phyloP scores from a whole-genome alignment of 1,139 yeast species.

The Debaryomycetaceae sp. region DNA sequence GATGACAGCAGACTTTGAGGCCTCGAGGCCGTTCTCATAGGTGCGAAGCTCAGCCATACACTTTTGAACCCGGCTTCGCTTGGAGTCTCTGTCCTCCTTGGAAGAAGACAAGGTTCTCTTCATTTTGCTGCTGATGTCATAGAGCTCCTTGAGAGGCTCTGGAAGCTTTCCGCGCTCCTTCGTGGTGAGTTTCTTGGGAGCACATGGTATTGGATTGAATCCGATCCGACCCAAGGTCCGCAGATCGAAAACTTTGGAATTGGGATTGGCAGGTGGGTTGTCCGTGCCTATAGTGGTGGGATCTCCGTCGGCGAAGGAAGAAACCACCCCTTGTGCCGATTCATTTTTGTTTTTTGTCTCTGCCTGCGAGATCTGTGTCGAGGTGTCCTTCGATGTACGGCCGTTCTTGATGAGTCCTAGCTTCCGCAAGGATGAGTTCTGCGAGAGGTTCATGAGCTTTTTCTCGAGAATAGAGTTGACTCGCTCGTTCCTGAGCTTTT shows the following conservation, averaged over 20 bases:
- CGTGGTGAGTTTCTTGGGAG: slow-evolving; percentile 10
- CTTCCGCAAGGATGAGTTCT: slow-evolving; percentile 12
- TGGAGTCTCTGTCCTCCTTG: not conserved
- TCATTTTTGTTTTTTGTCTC: slow-evolving; percentile 5
- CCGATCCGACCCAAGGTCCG: slow-evolving; percentile 43
- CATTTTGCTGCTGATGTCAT: slow-evolving; percentile 19
- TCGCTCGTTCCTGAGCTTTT: slow-evolving; percentile 28
- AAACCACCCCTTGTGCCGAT: not conserved
- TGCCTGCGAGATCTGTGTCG: not conserved
- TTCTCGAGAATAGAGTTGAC: slow-evolving; percentile 34
- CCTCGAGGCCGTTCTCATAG: not conserved
- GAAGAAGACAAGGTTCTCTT: slow-evolving; percentile 18
- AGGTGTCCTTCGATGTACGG: slow-evolving; percentile 12
- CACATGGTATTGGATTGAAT: slow-evolving; percentile 44
- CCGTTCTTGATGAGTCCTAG: slow-evolving; percentile 19
- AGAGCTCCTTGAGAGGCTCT: slow-evolving; percentile 18
- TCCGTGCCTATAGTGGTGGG: not conserved
- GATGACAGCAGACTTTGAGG: not conserved
- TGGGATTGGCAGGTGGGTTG: not conserved
- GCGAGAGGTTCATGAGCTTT: slow-evolving; percentile 20
- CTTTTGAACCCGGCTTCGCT: not conserved
- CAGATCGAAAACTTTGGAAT: slow-evolving; percentile 28
- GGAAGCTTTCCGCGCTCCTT: slow-evolving; percentile 11
- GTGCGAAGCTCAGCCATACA: not conserved
- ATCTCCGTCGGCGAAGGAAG: not conserved